Evolutionary conservation across 2,329 filamentous ascomycete genomes (phyloP).

Genomic region (Ceratocystis huliohia): DNA sequence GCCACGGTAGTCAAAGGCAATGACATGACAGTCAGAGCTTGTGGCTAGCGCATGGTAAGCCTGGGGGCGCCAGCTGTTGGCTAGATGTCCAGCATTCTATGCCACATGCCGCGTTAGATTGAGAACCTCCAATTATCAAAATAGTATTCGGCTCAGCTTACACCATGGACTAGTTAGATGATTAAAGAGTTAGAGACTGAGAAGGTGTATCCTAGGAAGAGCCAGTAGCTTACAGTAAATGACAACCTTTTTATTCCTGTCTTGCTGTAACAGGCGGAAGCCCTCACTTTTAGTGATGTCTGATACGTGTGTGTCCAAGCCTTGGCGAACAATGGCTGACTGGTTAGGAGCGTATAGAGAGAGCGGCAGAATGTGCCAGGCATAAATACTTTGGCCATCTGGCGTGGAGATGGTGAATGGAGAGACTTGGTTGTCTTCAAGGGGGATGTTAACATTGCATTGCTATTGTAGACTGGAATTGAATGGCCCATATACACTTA

Average conservation of each 20-base stretch:
- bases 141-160: conserved; percentile 6
- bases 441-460: neutral
- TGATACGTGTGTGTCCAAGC: conserved; percentile 34
- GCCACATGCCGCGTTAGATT: conserved; percentile 17
- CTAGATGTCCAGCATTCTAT: conserved; percentile 75
- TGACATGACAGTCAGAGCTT: conserved; percentile 61
- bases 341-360: conserved; percentile 65
- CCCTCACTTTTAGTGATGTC: conserved; percentile 45
- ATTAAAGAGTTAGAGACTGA: neutral
- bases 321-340: conserved; percentile 41
- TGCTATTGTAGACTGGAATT: conserved; percentile 14
- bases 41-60: conserved; percentile 67
- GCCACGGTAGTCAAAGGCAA: conserved; percentile 85
- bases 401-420: conserved; percentile 65
- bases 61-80: conserved; percentile 60
- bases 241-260: conserved; percentile 49
- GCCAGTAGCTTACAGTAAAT: conserved; percentile 35
- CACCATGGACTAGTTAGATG: conserved; percentile 17
- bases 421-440: conserved; percentile 68
- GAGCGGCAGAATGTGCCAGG: conserved; percentile 81
- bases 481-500: conserved; percentile 29
- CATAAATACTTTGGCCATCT: conserved; percentile 67
- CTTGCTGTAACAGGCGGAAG: conserved; percentile 49
- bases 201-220: no score
- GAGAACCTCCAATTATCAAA: neutral